Base-by-base conservation (phyloP, 2,329 filamentous ascomycete species). In the Hypoxylon sp. region DNA sequence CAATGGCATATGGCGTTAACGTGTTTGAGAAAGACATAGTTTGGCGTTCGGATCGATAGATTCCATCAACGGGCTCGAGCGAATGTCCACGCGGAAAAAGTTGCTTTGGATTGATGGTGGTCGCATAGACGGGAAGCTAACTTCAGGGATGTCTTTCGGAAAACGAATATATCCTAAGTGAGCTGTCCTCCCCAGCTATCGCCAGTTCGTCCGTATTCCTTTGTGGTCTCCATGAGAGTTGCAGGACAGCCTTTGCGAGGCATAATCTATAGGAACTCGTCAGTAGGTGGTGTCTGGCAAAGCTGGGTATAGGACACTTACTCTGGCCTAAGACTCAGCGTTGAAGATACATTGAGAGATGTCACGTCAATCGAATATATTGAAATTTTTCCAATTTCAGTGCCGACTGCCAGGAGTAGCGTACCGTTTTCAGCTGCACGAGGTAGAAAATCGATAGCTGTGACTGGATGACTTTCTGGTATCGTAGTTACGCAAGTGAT, bases 161-260 rank as follows among this genome's bases (percentile, higher is more conserved):
- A 64, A 86, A 79, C 4, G 81, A 81, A 76, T 89, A 89, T 65
- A 91, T 78, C 71, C 89, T 82, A 52, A 90, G 76, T 45, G 88
- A 89, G 68, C 84, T 83, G 75, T 91, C 89, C 72, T 90, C 88
- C 55, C 89, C 85, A 21, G 87, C 87, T 63, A 88, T 78, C 3
- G 85, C 86, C 25, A 89, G 75, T 69, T 85, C 81, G 41, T 74
- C 73, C 21, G 63, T 63, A 64, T 63, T 60, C 13, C 57, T 67
- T 13, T 72, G 68, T 4, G 91, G 91, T 68, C 89, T 85, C 92
- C 92, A 94, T 6, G 89, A 84, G 36, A 94, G 80, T 75, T 91
- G 89, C 23, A 88, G 85, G 21, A 93, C 85, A 1, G 90, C 80
- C 75, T 87, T 91, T 23, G 90, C 89, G 1, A 91, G 85, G 46